phyloP scores from a whole-genome alignment of 1,139 yeast genomes.

The Diutina mesorugosa region DNA sequence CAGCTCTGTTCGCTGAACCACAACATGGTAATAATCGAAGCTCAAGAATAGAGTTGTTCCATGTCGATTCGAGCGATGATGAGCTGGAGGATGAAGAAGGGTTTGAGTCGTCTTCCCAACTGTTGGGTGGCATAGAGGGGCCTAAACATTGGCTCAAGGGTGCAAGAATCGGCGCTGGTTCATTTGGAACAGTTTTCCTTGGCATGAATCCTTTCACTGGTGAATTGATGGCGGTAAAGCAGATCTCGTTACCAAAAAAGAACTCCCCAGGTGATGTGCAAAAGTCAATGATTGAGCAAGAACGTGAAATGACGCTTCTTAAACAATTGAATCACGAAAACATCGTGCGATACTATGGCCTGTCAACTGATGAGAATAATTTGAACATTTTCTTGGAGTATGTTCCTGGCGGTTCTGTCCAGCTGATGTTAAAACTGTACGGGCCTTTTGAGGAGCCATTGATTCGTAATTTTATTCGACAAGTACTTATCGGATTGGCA shows the following conservation, averaged over 20 bases:
- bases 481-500: conserved; percentile 68
- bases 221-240: conserved; percentile 94
- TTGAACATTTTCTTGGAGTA: conserved; percentile 84
- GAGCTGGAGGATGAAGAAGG: conserved; percentile 27
- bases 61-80: conserved; percentile 25
- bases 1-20: conserved; percentile 12
- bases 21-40: conserved; percentile 18
- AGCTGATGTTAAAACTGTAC: conserved; percentile 69
- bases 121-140: conserved; percentile 14
- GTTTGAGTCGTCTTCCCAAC: conserved; percentile 8
- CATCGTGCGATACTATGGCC: conserved; percentile 83
- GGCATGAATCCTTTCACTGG: conserved; percentile 92
- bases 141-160: conserved; percentile 80
- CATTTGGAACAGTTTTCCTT: conserved; percentile 85
- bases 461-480: conserved; percentile 71
- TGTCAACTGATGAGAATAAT: conserved; percentile 56
- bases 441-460: conserved; percentile 91
- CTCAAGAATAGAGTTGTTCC: conserved; percentile 38
- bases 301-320: conserved; percentile 70
- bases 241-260: conserved; percentile 50
- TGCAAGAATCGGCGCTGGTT: conserved; percentile 86
- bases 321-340: conserved; percentile 82
- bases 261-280: conserved; percentile 28
- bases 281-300: conserved; percentile 67
- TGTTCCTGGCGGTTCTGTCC: conserved; percentile 95